Evolutionary conservation across 176 grass and related monocot species (phyloP).

Genomic region (Lolium perenne): DNA sequence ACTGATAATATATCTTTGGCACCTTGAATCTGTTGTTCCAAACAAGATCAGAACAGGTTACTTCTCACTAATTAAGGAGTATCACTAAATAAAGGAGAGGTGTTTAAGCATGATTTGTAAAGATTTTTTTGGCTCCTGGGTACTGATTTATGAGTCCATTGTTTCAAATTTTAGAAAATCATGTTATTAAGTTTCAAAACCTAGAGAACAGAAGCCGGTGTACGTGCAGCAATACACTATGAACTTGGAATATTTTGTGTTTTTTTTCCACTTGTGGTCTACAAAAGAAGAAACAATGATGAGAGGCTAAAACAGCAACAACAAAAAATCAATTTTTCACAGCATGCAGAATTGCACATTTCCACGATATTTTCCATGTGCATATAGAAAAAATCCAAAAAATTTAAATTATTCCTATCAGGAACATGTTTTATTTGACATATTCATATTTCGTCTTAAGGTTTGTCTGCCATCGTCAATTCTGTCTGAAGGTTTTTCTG

Average conservation of each 20-base stretch:
- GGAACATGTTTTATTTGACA: background rate
- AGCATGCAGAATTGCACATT: background rate
- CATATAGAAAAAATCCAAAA: background rate
- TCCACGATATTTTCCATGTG: background rate
- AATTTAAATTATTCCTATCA: background rate
- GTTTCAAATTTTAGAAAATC: background rate
- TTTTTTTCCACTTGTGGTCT: background rate
- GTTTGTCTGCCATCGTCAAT: no score
- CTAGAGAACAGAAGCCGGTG: background rate
- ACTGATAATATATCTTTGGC: constrained; percentile 64
- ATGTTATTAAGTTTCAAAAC: background rate
- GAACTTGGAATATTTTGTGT: background rate
- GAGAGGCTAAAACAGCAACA: background rate
- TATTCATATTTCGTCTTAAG: no score
- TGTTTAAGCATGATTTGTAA: background rate
- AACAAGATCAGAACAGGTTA: constrained; percentile 9
- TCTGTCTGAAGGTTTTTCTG: no score
- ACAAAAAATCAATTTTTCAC: background rate
- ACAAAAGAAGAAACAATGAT: background rate
- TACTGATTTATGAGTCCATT: background rate
- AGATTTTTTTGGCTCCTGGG: background rate
- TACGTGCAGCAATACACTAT: background rate
- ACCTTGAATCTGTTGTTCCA: constrained; percentile 74
- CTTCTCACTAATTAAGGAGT: background rate
- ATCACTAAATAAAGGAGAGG: background rate